A percentile compares a stretch with the other conserved stretches of the same genome.
phyloP scores from a whole-genome alignment of 768 basidiomycete species.

The Lyophyllum atratum region DNA sequence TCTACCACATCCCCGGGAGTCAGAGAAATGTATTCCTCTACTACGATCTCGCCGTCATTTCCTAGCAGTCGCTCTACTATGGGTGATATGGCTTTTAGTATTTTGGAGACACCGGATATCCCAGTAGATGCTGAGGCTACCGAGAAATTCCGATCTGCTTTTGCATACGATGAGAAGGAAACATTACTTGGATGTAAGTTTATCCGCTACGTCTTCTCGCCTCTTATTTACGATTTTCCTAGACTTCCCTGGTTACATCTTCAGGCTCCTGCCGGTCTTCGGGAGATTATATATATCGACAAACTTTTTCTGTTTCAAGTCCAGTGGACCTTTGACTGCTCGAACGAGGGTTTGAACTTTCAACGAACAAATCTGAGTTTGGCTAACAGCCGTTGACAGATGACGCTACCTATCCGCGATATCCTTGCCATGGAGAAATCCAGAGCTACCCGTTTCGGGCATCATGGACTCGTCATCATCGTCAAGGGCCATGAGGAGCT shows the following conservation, averaged over 20 bases:
- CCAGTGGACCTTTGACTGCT: conserved; percentile 73
- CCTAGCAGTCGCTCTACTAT: conserved; percentile 38
- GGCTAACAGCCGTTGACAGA: conserved; percentile 47
- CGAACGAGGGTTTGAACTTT: conserved; percentile 74
- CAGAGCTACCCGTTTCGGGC: conserved; percentile 87
- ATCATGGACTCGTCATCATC: conserved; percentile 86
- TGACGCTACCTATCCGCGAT: conserved; percentile 92
- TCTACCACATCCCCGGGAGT: conserved; percentile 38
- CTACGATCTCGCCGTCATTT: conserved; percentile 27
- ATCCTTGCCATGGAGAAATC: conserved; percentile 82
- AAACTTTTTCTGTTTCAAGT: conserved; percentile 94
- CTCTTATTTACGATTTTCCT: conserved; percentile 8
- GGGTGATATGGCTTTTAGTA: conserved; percentile 74
- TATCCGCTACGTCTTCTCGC: neutral
- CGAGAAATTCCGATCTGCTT: conserved; percentile 78
- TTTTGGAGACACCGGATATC: conserved; percentile 74
- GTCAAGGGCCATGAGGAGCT: conserved; percentile 97
- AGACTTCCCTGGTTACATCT: conserved; percentile 94
- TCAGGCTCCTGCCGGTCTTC: conserved; percentile 84
- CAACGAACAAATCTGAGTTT: neutral
- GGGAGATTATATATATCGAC: conserved; percentile 91
- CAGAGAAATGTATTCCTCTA: conserved; percentile 62
- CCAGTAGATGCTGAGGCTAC: conserved; percentile 59
- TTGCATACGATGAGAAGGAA: conserved; percentile 91
- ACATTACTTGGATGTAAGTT: conserved; percentile 82